phyloP scores from a whole-genome alignment of 208 protist species.

The Trichomonas gallinae region DNA sequence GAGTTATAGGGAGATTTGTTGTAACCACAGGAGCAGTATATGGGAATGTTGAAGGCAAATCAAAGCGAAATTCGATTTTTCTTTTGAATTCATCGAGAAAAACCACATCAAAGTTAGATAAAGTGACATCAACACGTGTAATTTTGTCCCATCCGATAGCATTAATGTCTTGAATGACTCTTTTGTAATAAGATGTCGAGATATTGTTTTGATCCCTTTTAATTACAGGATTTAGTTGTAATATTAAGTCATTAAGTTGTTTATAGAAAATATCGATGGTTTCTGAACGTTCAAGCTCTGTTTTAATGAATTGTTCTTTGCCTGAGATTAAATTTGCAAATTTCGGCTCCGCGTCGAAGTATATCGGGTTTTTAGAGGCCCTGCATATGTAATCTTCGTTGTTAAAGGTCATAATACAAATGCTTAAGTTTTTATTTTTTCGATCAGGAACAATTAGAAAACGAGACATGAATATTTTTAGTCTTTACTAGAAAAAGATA shows the following conservation, averaged over 20 bases:
- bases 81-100: background rate
- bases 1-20: background rate
- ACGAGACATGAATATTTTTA: no score
- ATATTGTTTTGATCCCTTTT: no score
- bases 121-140: background rate
- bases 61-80: slow-evolving; percentile 5
- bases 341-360: background rate
- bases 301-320: background rate
- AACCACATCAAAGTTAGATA: background rate
- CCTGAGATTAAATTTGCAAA: background rate
- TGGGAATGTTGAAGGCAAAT: background rate
- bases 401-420: background rate
- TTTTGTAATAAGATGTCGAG: background rate
- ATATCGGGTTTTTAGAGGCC: background rate
- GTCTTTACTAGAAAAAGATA: no score
- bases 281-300: background rate
- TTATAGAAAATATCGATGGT: background rate
- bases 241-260: background rate
- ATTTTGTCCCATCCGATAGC: background rate
- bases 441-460: background rate
- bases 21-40: background rate
- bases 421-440: background rate
- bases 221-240: background rate
- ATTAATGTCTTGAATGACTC: background rate
- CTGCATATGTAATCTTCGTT: background rate